Percentiles rank a stretch among this genome's conserved stretches.
Conservation (phyloP, 2,329 filamentous ascomycete genomes). For the Colletotrichum destructivum region DNA sequence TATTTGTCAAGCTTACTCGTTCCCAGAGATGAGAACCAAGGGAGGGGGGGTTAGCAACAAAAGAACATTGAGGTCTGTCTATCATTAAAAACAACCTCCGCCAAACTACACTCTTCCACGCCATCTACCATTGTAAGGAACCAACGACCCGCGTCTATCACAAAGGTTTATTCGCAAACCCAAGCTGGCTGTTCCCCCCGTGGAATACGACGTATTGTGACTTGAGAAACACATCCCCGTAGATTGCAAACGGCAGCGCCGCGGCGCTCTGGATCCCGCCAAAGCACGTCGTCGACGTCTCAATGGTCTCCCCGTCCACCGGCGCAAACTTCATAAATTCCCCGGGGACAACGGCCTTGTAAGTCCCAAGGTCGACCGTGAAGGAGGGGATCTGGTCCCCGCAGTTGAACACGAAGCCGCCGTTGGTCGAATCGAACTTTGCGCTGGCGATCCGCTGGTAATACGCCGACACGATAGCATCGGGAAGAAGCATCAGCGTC, state of each 20-base stretch:
- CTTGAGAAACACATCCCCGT: constrained; percentile 61
- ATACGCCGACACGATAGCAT: constrained; percentile 69
- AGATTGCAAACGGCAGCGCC: constrained; percentile 55
- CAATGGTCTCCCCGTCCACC: constrained; percentile 42
- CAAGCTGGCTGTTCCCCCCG: constrained; percentile 50
- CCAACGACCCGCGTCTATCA: constrained; percentile 22
- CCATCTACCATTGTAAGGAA: background rate
- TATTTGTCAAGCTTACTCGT: too few species aligned
- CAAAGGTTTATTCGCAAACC: constrained; percentile 57
- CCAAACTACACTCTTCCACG: background rate
- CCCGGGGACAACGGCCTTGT: constrained; percentile 54
- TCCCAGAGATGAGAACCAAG: too few species aligned
- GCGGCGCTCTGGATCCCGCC: constrained; percentile 56
- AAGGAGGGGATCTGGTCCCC: constrained; percentile 62
- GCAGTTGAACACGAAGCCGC: constrained; percentile 74
- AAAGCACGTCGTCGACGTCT: constrained; percentile 50
- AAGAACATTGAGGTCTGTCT: background rate
- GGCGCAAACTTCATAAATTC: constrained; percentile 56
- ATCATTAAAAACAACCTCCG: background rate
- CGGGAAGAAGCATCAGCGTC: constrained; percentile 73
- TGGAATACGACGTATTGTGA: constrained; percentile 62
- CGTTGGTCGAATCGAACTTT: constrained; percentile 58
- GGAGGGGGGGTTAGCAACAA: too few species aligned
- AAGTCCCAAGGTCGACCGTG: constrained; percentile 52
- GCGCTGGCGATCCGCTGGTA: constrained; percentile 71